Base-by-base conservation (phyloP, 1,284 basidiomycete genomes). In the Pulveroboletus sp. region DNA sequence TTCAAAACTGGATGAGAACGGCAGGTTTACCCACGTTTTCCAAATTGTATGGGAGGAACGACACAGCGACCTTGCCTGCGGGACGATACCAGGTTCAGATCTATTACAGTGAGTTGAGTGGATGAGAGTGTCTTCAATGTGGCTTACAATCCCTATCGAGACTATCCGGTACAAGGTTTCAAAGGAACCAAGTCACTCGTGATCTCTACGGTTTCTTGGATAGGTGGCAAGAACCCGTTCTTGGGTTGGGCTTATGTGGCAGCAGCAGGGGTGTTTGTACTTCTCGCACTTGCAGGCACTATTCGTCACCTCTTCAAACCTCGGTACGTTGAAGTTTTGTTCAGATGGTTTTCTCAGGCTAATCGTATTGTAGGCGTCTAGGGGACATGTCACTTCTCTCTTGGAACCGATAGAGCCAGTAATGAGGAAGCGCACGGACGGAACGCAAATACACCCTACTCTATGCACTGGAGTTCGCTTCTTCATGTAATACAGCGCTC, bases 1-100 rank as follows among this genome's bases (percentile, higher is more conserved):
- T 99, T 79, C 95, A 98, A 76, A 96, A 98, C 65, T 99, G 97
- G 97, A 99, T 99, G 97, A 86, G 96, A 59, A 96, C 94, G 2
- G 94, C 97, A 1, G 96, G 96, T 24, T 77, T 99, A 53, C 96
- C 97, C 1, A 98, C 96, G 1, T 99, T 99, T 77, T 87, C 94
- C 43, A 98, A 98, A 76, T 78, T 98, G 22, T 98, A 92, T 72
- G 94, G 88, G 28, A 81, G 97, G 58, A 98, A 98, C 73, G 96
- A 98, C 69, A 73, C 83, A 29, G 80, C 87, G 31, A 77, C 77
- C 39, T 87, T 99, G 81, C 65, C 69, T 12, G 80, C 84, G 46
- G 97, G 95, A 7, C 80, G 76, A 38, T 99, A 99, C 72, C 76
- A 83, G 62, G 82, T 98, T 51, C 76, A 80, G 38, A 84, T 96